Evolutionary conservation across 257 asterid genomes (phyloP).

Genomic region (Fraxinus pennsylvanica): DNA sequence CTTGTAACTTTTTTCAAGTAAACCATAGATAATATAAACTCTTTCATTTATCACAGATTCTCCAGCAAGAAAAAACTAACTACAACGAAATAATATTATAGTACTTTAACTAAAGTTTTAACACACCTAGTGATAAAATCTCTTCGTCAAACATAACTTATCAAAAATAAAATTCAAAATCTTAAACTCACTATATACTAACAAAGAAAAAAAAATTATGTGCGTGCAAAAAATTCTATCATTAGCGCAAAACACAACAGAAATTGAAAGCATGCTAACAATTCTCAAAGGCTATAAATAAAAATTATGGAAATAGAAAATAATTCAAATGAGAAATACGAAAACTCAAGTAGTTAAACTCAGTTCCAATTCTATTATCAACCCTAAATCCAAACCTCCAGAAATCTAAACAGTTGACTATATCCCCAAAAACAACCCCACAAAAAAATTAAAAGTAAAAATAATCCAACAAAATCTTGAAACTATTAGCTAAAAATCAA

Average conservation of each 20-base stretch:
- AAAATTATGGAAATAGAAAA: not conserved
- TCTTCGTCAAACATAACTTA: not conserved
- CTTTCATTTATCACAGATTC: not conserved
- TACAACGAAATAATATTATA: not conserved
- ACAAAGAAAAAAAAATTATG: not conserved
- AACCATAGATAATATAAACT: not conserved
- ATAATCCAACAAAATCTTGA: not conserved
- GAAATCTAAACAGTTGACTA: constrained; percentile 34
- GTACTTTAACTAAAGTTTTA: constrained; percentile 1
- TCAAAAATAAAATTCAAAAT: not conserved
- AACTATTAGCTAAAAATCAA: not conserved
- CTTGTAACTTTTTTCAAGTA: not conserved
- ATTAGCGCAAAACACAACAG: not conserved
- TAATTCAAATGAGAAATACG: constrained; percentile 9
- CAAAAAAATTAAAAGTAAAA: not conserved
- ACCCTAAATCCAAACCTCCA: constrained; percentile 23
- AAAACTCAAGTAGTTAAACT: constrained; percentile 6
- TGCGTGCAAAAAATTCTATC: not conserved
- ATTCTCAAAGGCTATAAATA: not conserved
- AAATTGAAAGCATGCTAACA: constrained; percentile 12
- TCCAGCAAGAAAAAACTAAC: not conserved
- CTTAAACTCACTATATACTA: not conserved
- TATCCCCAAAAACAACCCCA: not conserved
- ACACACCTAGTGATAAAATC: not conserved
- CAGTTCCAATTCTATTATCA: not conserved